phyloP scores from a whole-genome alignment of 2,329 filamentous ascomycete genomes.

The Talaromyces sp. region DNA sequence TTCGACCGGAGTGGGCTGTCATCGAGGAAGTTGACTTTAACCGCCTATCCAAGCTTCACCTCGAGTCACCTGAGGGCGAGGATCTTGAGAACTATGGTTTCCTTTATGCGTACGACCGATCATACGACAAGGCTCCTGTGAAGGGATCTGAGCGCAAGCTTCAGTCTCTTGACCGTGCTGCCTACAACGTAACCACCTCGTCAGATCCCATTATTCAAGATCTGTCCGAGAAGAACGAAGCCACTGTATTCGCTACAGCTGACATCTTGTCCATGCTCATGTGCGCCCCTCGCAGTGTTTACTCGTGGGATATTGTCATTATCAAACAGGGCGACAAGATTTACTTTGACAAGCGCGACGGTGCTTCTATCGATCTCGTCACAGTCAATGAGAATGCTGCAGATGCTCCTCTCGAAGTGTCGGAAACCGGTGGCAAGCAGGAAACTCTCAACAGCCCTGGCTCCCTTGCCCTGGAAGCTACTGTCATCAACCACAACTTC shows the following conservation, averaged over 20 bases:
- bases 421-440: constrained; percentile 67
- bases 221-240: constrained; percentile 90
- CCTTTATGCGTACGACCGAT: constrained; percentile 96
- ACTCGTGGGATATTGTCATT: constrained; percentile 97
- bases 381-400: constrained; percentile 98
- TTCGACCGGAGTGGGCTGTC: constrained; percentile 92
- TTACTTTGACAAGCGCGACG: constrained; percentile 97
- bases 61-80: constrained; percentile 90
- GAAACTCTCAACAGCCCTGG: constrained; percentile 91
- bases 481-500: constrained; percentile 99
- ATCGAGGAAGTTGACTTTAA: constrained; percentile 99
- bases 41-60: constrained; percentile 87
- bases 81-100: constrained; percentile 94
- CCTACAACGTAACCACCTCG: constrained; percentile 96
- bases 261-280: constrained; percentile 98
- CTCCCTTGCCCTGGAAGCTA: constrained; percentile 91
- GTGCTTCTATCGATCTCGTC: constrained; percentile 90
- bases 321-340: constrained; percentile 90
- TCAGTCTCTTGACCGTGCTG: constrained; percentile 81
- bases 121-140: constrained; percentile 87
- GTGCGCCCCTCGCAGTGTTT: constrained; percentile 93
- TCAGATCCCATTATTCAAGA: constrained; percentile 96
- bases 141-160: constrained; percentile 85
- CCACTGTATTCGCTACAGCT: constrained; percentile 93
- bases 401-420: constrained; percentile 84